Conservation (phyloP, 306 rosid genomes). For the Astragalus membranaceus region DNA sequence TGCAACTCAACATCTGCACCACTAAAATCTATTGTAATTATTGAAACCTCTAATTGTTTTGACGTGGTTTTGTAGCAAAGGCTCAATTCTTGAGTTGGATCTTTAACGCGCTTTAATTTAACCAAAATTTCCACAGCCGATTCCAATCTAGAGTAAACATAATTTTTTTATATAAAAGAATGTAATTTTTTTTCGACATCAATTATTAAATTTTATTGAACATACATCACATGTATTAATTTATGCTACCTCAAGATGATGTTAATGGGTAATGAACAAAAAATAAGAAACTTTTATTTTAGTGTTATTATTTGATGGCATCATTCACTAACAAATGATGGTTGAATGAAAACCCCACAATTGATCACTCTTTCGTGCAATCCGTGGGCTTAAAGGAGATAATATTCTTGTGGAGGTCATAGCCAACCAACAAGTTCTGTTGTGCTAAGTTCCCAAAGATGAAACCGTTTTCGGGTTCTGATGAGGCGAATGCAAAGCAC, state of each 20-base stretch:
- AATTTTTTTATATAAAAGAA: too few relatives aligned
- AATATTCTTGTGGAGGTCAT: slow-evolving; percentile 14
- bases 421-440: slow-evolving; percentile 38
- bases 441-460: slow-evolving; percentile 52
- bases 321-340: not conserved
- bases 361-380: slow-evolving; percentile 12
- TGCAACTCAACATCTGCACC: slow-evolving; percentile 31
- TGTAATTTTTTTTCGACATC: too few relatives aligned
- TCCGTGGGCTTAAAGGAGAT: slow-evolving; percentile 45
- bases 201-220: too few relatives aligned
- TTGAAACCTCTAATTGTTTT: not conserved
- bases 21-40: slow-evolving; percentile 22
- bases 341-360: not conserved
- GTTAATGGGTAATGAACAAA: too few relatives aligned
- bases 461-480: not conserved
- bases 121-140: not conserved
- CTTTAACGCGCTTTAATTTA: not conserved
- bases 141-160: not conserved
- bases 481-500: slow-evolving; percentile 34
- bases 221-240: too few relatives aligned
- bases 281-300: too few relatives aligned
- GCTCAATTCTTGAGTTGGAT: not conserved
- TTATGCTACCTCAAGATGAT: too few relatives aligned
- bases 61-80: slow-evolving; percentile 21
- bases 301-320: too few relatives aligned